Percentiles rank a stretch among this genome's conserved stretches.
phyloP scores from a whole-genome alignment of 2,329 filamentous ascomycete genomes.

The Xylariomycetidae sp. region DNA sequence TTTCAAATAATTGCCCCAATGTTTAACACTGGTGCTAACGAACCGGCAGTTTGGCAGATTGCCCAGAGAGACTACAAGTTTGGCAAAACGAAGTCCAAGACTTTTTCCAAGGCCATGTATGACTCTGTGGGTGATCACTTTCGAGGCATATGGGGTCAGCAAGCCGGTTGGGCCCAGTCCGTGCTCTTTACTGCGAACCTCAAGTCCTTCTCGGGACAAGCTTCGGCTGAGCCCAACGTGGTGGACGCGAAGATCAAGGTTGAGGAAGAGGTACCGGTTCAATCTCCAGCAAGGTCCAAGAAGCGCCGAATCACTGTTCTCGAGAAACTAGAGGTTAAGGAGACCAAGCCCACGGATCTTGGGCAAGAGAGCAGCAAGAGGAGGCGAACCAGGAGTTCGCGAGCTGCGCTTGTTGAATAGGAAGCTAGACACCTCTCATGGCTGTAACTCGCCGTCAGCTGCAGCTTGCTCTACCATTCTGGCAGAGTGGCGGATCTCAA shows the following conservation, averaged over 20 bases:
- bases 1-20: too few relatives aligned
- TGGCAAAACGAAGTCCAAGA: conserved; percentile 74
- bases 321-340: conserved; percentile 17
- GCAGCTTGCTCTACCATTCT: not conserved
- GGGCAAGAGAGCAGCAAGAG: conserved; percentile 11
- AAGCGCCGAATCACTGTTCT: conserved; percentile 15
- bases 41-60: conserved; percentile 99
- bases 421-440: not conserved
- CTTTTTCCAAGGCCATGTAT: conserved; percentile 82
- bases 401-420: not conserved
- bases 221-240: conserved; percentile 30
- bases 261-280: conserved; percentile 15
- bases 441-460: not conserved
- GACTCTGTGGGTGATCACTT: conserved; percentile 89
- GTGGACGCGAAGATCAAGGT: conserved; percentile 23
- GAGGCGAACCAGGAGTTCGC: conserved; percentile 11
- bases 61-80: conserved; percentile 94
- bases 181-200: conserved; percentile 94
- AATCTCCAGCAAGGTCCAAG: conserved; percentile 5
- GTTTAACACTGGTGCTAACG: too few relatives aligned
- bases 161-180: conserved; percentile 96
- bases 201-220: conserved; percentile 70
- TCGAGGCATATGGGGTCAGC: conserved; percentile 78
- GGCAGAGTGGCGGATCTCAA: too few relatives aligned
- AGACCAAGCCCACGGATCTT: conserved; percentile 5